Conservation (phyloP, 345 rosid genomes). For the Cardamine chenopodiifolia region DNA sequence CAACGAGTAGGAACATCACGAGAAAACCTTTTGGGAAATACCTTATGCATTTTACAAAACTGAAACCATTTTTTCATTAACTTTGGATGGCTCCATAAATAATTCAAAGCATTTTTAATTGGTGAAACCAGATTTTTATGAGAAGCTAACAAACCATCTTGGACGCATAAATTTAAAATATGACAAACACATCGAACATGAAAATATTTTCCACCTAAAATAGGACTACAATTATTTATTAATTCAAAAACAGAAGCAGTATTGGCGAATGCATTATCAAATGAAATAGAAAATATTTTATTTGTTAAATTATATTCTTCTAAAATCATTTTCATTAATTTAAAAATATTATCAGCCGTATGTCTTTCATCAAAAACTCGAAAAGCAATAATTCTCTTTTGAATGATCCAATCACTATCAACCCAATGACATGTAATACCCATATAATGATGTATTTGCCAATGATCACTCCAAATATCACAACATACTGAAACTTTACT, state of each 20-base stretch:
- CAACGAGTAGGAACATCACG: not conserved
- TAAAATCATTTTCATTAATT: not conserved
- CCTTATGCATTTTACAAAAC: constrained; percentile 9
- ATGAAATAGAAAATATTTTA: constrained; percentile 8
- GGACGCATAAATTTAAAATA: not conserved
- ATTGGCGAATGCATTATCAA: not conserved
- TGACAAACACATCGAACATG: constrained; percentile 1
- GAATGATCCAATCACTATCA: constrained; percentile 1
- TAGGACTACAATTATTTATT: constrained; percentile 6
- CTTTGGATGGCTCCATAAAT: not conserved
- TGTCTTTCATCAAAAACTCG: constrained; percentile 17
- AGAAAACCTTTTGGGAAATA: not conserved
- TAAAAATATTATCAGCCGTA: not conserved
- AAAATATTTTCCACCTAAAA: constrained; percentile 16
- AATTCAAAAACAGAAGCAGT: not conserved
- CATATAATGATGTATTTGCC: constrained; percentile 11
- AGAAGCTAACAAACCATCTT: not conserved
- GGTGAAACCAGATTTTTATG: not conserved
- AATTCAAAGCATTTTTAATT: not conserved
- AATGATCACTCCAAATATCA: constrained; percentile 14
- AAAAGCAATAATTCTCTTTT: constrained; percentile 12
- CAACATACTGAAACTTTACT: constrained; percentile 1
- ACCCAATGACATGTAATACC: constrained; percentile 1
- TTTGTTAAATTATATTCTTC: not conserved
- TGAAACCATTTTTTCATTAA: not conserved